Evolutionary conservation across 176 grass and related monocot genomes (phyloP), one percentile per base, ranked within the genome.

Genomic region (Metroxylon sagu): DNA sequence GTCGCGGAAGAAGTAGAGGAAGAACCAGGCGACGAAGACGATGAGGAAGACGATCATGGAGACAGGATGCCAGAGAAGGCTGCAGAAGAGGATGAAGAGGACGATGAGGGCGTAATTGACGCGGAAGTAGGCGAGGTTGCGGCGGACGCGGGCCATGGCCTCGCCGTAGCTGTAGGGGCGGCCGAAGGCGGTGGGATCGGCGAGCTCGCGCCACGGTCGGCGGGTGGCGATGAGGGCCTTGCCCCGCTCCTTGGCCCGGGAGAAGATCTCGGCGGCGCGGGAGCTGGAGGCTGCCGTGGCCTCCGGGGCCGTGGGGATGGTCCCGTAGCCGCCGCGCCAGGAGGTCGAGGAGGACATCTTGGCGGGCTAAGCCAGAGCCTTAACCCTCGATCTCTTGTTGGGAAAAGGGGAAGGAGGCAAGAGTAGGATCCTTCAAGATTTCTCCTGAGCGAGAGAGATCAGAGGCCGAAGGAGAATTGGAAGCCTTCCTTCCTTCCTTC

Each of bases 51-150:
- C 78, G 60, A 88, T 61, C 73, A 92, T 88, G 65, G 87, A 83
- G 26, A 60, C 51, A 0, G 88, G 87, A 63, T 77, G 88, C 76
- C 80, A 92, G 66, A 98, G 49, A 66, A 98, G 78, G 64, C 81
- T 66, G 50, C 78, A 25, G 65, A 85, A 85, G 39, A 98, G 81
- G 73, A 88, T 48, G 17, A 74, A 43, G 30, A 97, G 78, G 6
- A 71, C 74, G 6, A 59, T 19, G 4, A 97, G 66, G 50, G 81
- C 72, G 81, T 98, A 98, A 67, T 98, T 98, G 39, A 88, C 83
- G 27, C 87, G 93, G 84, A 98, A 98, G 84, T 92, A 85, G 55
- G 70, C 59, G 14, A 92, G 62, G 78, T 98, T 98, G n/a, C 81
- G 93, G 5, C 84, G 87, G 3, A 82, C 73, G 2, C 84, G 70